Evolutionary conservation across 2,329 filamentous ascomycete species (phyloP).

Genomic region (Daldinia sp.): DNA sequence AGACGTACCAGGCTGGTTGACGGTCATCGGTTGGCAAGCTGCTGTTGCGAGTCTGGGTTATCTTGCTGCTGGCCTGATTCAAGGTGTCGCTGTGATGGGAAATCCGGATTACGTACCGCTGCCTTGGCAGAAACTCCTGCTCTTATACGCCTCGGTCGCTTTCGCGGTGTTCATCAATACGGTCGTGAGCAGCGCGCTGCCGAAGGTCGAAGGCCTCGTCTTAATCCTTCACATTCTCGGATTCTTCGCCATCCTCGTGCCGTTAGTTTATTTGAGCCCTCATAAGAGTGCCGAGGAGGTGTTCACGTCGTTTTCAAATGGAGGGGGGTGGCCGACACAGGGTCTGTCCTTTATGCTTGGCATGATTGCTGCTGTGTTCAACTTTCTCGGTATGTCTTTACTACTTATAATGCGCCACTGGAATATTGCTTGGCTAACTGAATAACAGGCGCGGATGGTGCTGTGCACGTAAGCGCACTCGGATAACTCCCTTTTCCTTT

Average conservation of each 20-base stretch:
- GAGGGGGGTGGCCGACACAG: conserved; percentile 53
- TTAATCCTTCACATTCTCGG: conserved; percentile 49
- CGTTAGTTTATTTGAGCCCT: conserved; percentile 43
- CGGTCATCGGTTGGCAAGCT: conserved; percentile 36
- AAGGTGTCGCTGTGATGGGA: conserved; percentile 38
- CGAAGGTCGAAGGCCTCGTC: conserved; percentile 39
- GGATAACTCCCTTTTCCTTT: background rate
- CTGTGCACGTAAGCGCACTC: conserved; percentile 24
- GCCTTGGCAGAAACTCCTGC: conserved; percentile 39
- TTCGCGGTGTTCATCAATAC: conserved; percentile 38
- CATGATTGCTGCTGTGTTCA: conserved; percentile 17
- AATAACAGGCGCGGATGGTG: conserved; percentile 32
- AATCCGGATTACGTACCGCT: conserved; percentile 30
- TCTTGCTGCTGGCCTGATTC: conserved; percentile 33
- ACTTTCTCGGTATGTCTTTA: conserved; percentile 21
- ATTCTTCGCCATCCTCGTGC: conserved; percentile 50
- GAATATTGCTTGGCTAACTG: background rate
- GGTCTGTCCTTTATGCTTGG: conserved; percentile 51
- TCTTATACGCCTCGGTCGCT: conserved; percentile 36
- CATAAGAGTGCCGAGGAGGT: conserved; percentile 49
- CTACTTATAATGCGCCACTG: no score
- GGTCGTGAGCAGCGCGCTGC: conserved; percentile 30
- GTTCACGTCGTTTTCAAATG: conserved; percentile 55
- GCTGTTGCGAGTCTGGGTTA: conserved; percentile 22
- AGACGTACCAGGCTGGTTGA: conserved; percentile 30